Evolutionary conservation across 495 filamentous ascomycete genomes (phyloP).

Genomic region (Penicillium diatomitis): DNA sequence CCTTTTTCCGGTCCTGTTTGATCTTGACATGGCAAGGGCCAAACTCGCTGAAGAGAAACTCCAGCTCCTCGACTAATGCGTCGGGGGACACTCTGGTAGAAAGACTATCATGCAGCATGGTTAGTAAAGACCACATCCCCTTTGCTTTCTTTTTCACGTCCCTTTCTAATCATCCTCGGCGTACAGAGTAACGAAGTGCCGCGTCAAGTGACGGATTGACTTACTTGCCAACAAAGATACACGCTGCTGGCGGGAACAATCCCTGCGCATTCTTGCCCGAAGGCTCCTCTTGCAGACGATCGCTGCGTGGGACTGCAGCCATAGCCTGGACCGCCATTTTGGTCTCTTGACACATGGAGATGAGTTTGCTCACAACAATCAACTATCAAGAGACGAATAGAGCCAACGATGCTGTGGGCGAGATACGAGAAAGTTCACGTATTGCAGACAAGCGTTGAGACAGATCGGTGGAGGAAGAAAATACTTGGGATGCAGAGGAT

Average conservation of each 20-base stretch:
- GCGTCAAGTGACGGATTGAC: neutral
- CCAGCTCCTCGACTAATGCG: constrained; percentile 6
- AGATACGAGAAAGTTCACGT: too few species aligned
- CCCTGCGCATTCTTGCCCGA: constrained; percentile 18
- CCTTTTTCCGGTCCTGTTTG: constrained; percentile 12
- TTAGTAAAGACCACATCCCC: too few species aligned
- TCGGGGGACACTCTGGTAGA: constrained; percentile 8
- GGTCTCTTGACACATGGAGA: too few species aligned
- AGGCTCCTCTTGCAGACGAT: constrained; percentile 12
- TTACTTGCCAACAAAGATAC: constrained; percentile 21
- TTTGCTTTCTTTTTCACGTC: too few species aligned
- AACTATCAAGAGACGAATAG: too few species aligned
- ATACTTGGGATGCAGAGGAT: too few species aligned
- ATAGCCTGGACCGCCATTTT: neutral
- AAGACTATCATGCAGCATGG: constrained; percentile 2
- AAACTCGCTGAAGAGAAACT: constrained; percentile 3
- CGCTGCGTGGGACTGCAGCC: constrained; percentile 5
- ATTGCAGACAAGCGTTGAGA: too few species aligned
- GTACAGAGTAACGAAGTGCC: too few species aligned
- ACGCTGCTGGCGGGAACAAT: constrained; percentile 17
- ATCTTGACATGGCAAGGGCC: constrained; percentile 16
- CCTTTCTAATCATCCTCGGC: too few species aligned
- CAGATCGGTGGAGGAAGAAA: too few species aligned
- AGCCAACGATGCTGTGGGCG: too few species aligned
- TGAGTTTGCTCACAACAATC: too few species aligned